phyloP scores from a whole-genome alignment of 2,329 filamentous ascomycete species.

The Talaromyces sp. region DNA sequence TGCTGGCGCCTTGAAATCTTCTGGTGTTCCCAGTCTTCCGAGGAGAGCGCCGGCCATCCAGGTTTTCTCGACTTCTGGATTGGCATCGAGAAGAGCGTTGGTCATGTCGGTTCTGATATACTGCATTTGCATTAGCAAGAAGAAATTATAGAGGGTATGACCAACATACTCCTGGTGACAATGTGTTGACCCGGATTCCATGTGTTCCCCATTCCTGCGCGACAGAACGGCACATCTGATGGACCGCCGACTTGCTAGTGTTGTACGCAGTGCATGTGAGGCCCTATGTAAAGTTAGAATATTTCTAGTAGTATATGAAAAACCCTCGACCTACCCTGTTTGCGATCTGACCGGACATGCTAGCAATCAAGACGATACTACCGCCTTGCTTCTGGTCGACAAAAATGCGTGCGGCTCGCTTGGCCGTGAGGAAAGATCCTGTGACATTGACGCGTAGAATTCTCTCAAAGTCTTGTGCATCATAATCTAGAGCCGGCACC shows the following conservation, averaged over 20 bases:
- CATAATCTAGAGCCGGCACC: constrained; percentile 73
- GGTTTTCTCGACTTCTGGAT: constrained; percentile 46
- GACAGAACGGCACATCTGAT: constrained; percentile 42
- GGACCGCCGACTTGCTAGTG: constrained; percentile 41
- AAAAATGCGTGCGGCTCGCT: constrained; percentile 59
- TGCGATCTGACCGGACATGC: constrained; percentile 56
- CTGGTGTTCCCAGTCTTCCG: constrained; percentile 43
- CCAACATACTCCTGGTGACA: constrained; percentile 58
- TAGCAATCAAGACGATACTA: constrained; percentile 57
- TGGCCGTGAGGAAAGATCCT: constrained; percentile 57
- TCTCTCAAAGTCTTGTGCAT: constrained; percentile 52
- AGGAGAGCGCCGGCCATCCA: constrained; percentile 50
- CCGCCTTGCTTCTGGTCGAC: constrained; percentile 54
- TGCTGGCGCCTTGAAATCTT: constrained; percentile 32
- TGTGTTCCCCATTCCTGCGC: constrained; percentile 45
- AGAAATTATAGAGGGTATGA: background rate
- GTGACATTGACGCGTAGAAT: constrained; percentile 60
- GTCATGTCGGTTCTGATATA: constrained; percentile 48
- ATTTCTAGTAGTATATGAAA: background rate
- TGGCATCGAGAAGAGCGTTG: constrained; percentile 37
- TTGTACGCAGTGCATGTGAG: constrained; percentile 45
- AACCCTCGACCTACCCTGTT: constrained; percentile 40
- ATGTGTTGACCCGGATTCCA: constrained; percentile 64
- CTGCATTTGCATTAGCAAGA: constrained; percentile 13
- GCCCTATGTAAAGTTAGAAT: constrained; percentile 28